Evolutionary conservation across 306 rosid genomes (phyloP).

Genomic region (Comarum palustre): DNA sequence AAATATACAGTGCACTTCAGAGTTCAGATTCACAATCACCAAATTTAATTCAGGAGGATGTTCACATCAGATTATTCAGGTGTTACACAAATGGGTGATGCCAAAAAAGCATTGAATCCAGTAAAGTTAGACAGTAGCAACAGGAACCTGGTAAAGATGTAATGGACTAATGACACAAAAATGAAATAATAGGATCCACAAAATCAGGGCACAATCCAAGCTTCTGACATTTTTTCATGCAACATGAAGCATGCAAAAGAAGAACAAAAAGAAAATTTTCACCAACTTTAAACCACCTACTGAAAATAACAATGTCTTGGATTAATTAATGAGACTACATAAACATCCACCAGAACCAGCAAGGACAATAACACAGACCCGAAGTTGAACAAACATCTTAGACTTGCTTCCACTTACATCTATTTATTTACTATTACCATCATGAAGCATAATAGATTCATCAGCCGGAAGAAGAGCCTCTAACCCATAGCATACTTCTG

Average conservation of each 20-base stretch:
- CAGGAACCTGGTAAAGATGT: background rate
- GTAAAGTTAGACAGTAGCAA: background rate
- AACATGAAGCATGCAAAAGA: background rate
- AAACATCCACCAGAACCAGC: background rate
- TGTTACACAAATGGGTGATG: background rate
- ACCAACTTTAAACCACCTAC: background rate
- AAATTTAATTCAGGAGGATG: background rate
- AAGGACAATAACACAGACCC: slow-evolving; percentile 2
- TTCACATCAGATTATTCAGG: background rate
- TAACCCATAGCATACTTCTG: slow-evolving; percentile 68
- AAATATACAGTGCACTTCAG: background rate
- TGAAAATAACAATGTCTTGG: background rate
- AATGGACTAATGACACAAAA: background rate
- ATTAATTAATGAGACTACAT: slow-evolving; percentile 2
- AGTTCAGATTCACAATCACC: background rate
- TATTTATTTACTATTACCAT: slow-evolving; percentile 41
- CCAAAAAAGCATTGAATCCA: background rate
- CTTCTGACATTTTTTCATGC: background rate
- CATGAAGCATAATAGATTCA: slow-evolving; percentile 18
- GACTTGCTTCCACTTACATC: slow-evolving; percentile 14
- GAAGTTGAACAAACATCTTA: slow-evolving; percentile 12
- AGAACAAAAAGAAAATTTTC: background rate
- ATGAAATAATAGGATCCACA: background rate
- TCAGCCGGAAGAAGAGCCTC: slow-evolving; percentile 5
- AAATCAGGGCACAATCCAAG: background rate